Evolutionary conservation across 2,329 filamentous ascomycete species (phyloP), one percentile per base, ranked within the genome.

Genomic region (Claviceps humidiphila): DNA sequence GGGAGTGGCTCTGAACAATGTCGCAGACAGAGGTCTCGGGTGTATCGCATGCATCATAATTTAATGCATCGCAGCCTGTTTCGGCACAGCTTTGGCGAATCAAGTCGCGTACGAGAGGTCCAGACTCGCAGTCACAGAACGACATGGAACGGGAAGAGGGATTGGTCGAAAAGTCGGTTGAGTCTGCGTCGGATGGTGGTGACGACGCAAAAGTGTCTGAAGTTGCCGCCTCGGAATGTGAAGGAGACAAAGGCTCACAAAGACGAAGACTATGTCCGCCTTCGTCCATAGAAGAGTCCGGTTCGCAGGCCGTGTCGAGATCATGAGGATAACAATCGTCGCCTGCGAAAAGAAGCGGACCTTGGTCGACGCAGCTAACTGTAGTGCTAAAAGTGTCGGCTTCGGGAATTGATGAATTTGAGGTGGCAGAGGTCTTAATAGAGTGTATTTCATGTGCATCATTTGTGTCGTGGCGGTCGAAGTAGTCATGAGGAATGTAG

Each of bases 401-500:
- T 52, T 71, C 69, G 54, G 68, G 66, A 50, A 63, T 68, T 37
- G 66, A 67, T 50, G 72, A 70, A 38, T 63, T 64, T 5, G 67
- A 63, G 49, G 63, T 65, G 5, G 67, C 62, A 5, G 30, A 22
- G 51, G 65, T 63, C 8, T 11, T 47, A 50, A 65, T 62, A 53
- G 66, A 65, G 51, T 58, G 54, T 24, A 58, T 52, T 22, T 63
- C 63, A 52, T 73, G 67, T 20, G 40, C 20, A 17, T 41, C 16
- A 9, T 58, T 54, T 22, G 59, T 53, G 22, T 63, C 63, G 51
- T 73, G 67, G 64, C 71, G 74, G 41, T 65, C 59, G 2, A 70
- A 62, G 54, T 76, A 74, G 55, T 73, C 68, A 11, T 72, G 65
- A 26, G 78, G 77, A 7, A 81, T 72, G 56, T 81, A 81, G 47